Conservation (phyloP, 495 filamentous ascomycete genomes). For the Penicillium herquei region DNA sequence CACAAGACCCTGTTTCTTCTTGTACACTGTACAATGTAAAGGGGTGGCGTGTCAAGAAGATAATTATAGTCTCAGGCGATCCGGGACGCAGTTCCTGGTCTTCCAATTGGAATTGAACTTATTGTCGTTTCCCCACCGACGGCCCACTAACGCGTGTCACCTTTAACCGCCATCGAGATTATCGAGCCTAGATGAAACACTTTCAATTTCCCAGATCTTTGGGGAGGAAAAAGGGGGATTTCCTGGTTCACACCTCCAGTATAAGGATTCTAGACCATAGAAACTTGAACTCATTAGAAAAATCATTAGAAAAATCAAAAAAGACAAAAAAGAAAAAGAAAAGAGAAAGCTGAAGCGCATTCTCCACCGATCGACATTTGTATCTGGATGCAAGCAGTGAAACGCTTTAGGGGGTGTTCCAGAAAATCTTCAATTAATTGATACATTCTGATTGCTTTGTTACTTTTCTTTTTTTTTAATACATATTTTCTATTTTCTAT, state of each 20-base stretch:
- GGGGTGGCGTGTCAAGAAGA: conserved; percentile 1
- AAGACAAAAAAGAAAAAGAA: background rate
- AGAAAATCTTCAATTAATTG: conserved; percentile 6
- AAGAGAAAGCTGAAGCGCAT: conserved; percentile 5
- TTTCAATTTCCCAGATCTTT: background rate
- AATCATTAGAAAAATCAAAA: too few relatives aligned
- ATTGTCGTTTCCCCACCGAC: conserved; percentile 8
- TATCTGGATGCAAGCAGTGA: conserved; percentile 23
- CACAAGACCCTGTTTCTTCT: conserved; percentile 4
- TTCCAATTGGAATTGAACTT: conserved; percentile 22
- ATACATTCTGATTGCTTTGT: background rate
- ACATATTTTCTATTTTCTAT: background rate
- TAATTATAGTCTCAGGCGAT: conserved; percentile 14
- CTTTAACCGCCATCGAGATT: conserved; percentile 10
- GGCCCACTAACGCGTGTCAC: conserved; percentile 34
- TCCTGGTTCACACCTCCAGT: too few relatives aligned
- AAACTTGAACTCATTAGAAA: too few relatives aligned
- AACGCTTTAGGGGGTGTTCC: conserved; percentile 17
- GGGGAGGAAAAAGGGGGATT: background rate
- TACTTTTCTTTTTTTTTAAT: background rate
- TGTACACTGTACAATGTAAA: background rate
- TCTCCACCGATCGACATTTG: conserved; percentile 25
- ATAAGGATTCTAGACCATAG: too few relatives aligned
- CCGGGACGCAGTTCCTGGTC: conserved; percentile 12
- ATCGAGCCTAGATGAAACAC: conserved; percentile 12